Evolutionary conservation across 2,329 filamentous ascomycete species (phyloP).

Genomic region (Aspergillus sp.): DNA sequence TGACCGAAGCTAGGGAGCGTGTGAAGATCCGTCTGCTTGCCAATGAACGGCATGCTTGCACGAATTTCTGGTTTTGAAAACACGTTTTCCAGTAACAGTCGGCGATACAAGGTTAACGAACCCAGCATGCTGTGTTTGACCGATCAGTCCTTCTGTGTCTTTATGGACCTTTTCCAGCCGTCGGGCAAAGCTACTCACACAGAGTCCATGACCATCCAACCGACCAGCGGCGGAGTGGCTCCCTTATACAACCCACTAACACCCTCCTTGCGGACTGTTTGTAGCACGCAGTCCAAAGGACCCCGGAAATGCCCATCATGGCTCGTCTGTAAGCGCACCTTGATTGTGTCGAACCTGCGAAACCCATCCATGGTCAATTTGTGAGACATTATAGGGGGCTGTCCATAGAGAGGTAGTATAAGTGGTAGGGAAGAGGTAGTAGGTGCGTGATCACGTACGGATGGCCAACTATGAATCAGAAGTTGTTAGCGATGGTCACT

Average conservation of each 20-base stretch:
- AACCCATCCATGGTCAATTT: not conserved
- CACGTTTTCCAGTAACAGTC: slow-evolving; percentile 76
- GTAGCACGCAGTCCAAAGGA: slow-evolving; percentile 78
- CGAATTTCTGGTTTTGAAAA: slow-evolving; percentile 60
- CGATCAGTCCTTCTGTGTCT: not conserved
- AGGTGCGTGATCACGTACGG: slow-evolving; percentile 46
- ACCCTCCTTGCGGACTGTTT: slow-evolving; percentile 85
- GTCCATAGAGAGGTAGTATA: not conserved
- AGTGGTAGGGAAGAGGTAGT: not conserved
- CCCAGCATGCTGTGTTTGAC: slow-evolving; percentile 69
- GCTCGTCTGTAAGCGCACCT: slow-evolving; percentile 91
- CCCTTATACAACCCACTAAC: slow-evolving; percentile 89
- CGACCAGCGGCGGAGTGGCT: slow-evolving; percentile 84
- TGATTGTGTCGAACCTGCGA: slow-evolving; percentile 88
- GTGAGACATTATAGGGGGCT: not conserved
- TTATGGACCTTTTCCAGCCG: no score
- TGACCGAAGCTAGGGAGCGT: slow-evolving; percentile 77
- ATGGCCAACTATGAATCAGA: slow-evolving; percentile 54
- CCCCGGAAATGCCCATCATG: slow-evolving; percentile 75
- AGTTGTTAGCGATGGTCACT: not conserved
- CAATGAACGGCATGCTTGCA: slow-evolving; percentile 39
- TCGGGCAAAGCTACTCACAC: slow-evolving; percentile 44
- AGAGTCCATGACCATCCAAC: slow-evolving; percentile 98
- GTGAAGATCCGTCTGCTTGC: slow-evolving; percentile 36
- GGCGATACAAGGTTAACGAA: slow-evolving; percentile 85